Conservation (phyloP, 805 yeast species). For the Hagleromyces aurorensis region DNA sequence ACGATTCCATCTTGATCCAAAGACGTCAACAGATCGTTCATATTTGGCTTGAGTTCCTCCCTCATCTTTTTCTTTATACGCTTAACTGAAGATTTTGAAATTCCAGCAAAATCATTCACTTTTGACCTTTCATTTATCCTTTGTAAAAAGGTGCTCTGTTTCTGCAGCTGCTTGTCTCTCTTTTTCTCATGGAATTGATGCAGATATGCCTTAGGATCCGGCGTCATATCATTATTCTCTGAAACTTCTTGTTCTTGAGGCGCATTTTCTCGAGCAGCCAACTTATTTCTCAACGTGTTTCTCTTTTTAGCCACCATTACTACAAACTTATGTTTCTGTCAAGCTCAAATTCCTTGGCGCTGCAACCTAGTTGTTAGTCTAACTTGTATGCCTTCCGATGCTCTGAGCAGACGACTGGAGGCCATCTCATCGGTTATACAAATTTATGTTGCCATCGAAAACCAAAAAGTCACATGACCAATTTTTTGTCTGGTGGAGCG, state of each 20-base stretch:
- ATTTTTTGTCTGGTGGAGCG: too few relatives aligned
- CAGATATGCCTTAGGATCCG: slow-evolving; percentile 40
- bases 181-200: slow-evolving; percentile 46
- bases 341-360: too few relatives aligned
- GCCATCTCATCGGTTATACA: too few relatives aligned
- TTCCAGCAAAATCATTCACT: slow-evolving; percentile 32
- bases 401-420: too few relatives aligned
- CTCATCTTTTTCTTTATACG: slow-evolving; percentile 55
- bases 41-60: slow-evolving; percentile 58
- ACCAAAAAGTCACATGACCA: too few relatives aligned
- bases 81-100: slow-evolving; percentile 60
- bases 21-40: slow-evolving; percentile 53
- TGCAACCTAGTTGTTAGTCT: too few relatives aligned
- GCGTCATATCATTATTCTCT: slow-evolving; percentile 16
- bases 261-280: slow-evolving; percentile 26
- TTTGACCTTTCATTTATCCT: slow-evolving; percentile 15
- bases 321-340: too few relatives aligned
- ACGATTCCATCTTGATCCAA: slow-evolving; percentile 31
- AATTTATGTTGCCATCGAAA: too few relatives aligned
- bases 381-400: too few relatives aligned
- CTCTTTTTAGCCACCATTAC: slow-evolving; percentile 40
- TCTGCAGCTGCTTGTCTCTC: slow-evolving; percentile 40
- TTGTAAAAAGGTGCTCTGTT: slow-evolving; percentile 31
- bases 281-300: slow-evolving; percentile 38
- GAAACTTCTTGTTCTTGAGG: slow-evolving; percentile 1